phyloP scores from a whole-genome alignment of 2,329 filamentous ascomycete species.

The Colletotrichum cuscutae region DNA sequence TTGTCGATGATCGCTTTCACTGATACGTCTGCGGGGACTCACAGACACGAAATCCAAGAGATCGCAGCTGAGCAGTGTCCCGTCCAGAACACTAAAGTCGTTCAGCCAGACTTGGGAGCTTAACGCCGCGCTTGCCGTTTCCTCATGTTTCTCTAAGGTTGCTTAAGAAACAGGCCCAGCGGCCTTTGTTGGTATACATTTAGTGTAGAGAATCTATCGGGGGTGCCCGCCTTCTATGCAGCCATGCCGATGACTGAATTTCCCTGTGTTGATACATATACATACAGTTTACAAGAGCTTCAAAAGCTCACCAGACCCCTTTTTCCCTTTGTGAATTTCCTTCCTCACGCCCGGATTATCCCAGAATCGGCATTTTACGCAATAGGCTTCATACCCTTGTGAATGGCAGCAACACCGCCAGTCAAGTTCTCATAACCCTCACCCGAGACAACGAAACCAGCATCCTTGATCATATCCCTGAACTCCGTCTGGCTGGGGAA shows the following conservation, averaged over 20 bases:
- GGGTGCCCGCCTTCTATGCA: constrained; percentile 1
- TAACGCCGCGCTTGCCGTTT: not conserved
- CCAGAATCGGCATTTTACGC: not conserved
- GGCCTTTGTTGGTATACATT: constrained; percentile 16
- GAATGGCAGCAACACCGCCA: constrained; percentile 92
- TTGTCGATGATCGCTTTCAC: too few relatives aligned
- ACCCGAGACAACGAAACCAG: constrained; percentile 87
- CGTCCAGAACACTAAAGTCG: too few relatives aligned
- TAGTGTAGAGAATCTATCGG: constrained; percentile 11
- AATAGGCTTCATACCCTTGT: constrained; percentile 91
- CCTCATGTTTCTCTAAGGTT: too few relatives aligned
- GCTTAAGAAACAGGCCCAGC: not conserved
- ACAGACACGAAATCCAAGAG: too few relatives aligned
- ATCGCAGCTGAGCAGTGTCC: too few relatives aligned
- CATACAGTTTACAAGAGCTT: constrained; percentile 27
- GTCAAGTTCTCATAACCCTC: constrained; percentile 91
- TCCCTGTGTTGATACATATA: constrained; percentile 22
- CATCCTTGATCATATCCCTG: constrained; percentile 81
- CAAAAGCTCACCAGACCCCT: not conserved
- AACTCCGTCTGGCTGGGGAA: constrained; percentile 92
- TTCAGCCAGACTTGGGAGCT: not conserved
- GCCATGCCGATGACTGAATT: not conserved
- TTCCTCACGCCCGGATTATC: not conserved
- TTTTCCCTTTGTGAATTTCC: not conserved
- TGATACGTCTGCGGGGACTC: too few relatives aligned